Base-by-base conservation (phyloP, 352 stramenopile species). In the Plasmopara halstedii region DNA sequence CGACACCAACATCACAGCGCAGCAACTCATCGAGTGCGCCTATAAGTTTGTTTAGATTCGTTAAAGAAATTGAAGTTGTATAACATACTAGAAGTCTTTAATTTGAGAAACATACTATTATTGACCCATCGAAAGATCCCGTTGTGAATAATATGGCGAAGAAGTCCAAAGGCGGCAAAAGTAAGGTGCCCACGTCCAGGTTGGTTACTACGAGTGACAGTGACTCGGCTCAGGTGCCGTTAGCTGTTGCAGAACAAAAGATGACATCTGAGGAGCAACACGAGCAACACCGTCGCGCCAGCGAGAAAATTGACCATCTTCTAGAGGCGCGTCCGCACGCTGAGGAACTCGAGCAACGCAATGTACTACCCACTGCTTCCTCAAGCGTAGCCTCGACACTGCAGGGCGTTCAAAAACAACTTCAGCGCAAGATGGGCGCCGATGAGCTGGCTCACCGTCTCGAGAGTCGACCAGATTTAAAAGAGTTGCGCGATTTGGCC, bases 1-100 rank as follows among this genome's bases (percentile, higher is more conserved):
- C 49, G 74, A 86, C 19, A 73, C 65, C 49, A 70, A 65, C 47
- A 86, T 92, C 42, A 83, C 81, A 15, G 81, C 71, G 50, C 58
- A 73, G 33, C 75, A 78, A 42, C 85, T 92, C 52, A 82, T 92
- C 53, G 81, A 92, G 36, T 88, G 73, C 55, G 78, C 78, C 23
- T 88, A 89, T 66, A 85, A 83, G 57, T 88, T 92, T 44, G 64
- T 77, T 21, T 79, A 67, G 25, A 33, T 26, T 11, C n/a, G 25
- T 40, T 11, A 2, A 40, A 18, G 34, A 29, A 56, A 34, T 62
- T 56, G 41, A 61, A 61, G 52, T 56, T 55, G 38, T 14, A 22
- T 8, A 21, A 7, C 29, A 42, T 54, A 48, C 46, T 42, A 54
- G 42, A 9, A 34, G 35, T 41, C 36, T 41, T 46, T 5, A 42